These are phyloP conservation scores for Diplodia mutila DNA, from an alignment of 2,329 filamentous ascomycete species.

Conservation along the genomic window DNA sequence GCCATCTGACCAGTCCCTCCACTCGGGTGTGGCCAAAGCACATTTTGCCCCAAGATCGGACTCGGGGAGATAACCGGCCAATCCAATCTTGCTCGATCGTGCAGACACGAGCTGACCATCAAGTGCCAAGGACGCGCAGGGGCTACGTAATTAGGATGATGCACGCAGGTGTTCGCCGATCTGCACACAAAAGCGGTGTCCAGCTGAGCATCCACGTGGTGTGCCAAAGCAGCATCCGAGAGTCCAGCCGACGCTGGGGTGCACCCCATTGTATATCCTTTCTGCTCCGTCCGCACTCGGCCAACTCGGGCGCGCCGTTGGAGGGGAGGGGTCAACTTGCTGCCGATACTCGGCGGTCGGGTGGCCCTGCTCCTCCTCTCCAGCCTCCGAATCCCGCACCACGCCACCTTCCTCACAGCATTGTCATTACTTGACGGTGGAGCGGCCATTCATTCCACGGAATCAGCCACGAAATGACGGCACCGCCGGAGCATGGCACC, in stretches of 20 bases:
- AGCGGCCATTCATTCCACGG: background rate
- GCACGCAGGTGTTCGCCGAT: background rate
- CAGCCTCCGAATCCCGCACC: background rate
- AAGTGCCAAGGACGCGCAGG: background rate
- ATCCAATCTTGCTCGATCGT: conserved; percentile 1
- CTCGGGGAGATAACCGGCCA: conserved; percentile 5
- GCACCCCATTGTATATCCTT: background rate
- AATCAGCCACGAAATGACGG: background rate
- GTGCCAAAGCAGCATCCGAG: background rate
- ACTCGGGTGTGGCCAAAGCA: background rate
- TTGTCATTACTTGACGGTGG: background rate
- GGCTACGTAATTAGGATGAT: background rate
- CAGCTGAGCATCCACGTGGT: background rate
- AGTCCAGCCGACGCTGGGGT: background rate
- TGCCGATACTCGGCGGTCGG: conserved; percentile 1
- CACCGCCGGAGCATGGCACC: background rate
- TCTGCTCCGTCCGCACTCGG: background rate
- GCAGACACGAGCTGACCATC: background rate
- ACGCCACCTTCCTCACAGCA: background rate
- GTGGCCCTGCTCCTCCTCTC: conserved; percentile 1
- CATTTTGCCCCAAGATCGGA: background rate
- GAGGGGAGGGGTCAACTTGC: background rate
- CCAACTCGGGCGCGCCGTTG: too few species aligned
- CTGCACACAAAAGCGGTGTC: background rate
- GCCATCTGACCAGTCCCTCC: background rate